A percentile compares a stretch with the other conserved stretches of the same genome.
These are phyloP conservation scores for Lolium rigidum DNA, from an alignment of 176 grass and related monocot species.

Conservation along the genomic window DNA sequence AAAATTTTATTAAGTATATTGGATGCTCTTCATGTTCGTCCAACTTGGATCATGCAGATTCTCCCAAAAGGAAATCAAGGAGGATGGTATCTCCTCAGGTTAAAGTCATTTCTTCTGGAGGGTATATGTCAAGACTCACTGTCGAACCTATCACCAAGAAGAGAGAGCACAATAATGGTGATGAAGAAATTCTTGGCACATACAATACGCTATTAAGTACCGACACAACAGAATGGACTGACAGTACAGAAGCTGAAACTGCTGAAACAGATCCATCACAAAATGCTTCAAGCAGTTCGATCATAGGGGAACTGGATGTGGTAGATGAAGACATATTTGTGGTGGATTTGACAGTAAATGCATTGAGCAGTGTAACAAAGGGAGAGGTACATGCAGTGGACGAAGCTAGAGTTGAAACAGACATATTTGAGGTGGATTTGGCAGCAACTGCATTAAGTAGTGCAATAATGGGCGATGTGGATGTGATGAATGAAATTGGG, in stretches of 20 bases:
- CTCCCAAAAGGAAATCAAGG: slow-evolving; percentile 56
- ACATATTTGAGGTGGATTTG: not conserved
- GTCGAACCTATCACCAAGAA: slow-evolving; percentile 39
- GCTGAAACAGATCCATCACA: not conserved
- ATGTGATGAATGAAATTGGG: not conserved
- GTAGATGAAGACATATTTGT: not conserved
- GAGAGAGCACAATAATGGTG: slow-evolving; percentile 36
- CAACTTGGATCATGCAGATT: slow-evolving; percentile 47
- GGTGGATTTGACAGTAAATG: slow-evolving; percentile 16
- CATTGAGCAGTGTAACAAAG: not conserved
- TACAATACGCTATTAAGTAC: slow-evolving; percentile 18
- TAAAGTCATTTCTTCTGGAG: slow-evolving; percentile 55
- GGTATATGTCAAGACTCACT: slow-evolving; percentile 46
- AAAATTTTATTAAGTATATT: slow-evolving; percentile 20
- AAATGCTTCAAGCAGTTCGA: slow-evolving; percentile 31
- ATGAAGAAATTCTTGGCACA: slow-evolving; percentile 36
- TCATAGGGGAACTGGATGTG: not conserved
- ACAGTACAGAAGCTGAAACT: slow-evolving; percentile 21
- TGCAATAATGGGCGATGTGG: not conserved
- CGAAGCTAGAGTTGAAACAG: slow-evolving; percentile 2
- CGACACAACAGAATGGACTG: slow-evolving; percentile 27
- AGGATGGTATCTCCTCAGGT: slow-evolving; percentile 45
- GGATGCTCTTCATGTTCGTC: slow-evolving; percentile 36
- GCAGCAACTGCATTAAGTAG: slow-evolving; percentile 18
- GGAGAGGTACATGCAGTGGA: not conserved